phyloP scores from a whole-genome alignment of 352 stramenopile genomes.

The Pythium inflatum region DNA sequence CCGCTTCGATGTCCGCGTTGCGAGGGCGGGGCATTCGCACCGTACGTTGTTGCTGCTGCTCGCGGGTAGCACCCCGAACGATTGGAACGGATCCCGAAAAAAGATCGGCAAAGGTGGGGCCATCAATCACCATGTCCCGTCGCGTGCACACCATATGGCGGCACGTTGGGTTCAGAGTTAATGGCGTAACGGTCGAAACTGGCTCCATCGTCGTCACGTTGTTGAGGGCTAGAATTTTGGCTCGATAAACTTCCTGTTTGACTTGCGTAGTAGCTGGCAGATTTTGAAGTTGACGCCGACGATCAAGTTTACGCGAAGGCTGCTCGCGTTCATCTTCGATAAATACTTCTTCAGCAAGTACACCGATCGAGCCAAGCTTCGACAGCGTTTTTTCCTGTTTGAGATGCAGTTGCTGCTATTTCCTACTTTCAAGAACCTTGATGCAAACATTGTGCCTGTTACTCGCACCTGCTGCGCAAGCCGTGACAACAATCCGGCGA shows the following conservation, averaged over 20 bases:
- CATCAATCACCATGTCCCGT: no score
- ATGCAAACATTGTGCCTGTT: background rate
- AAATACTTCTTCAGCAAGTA: conserved; percentile 11
- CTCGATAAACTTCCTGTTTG: conserved; percentile 6
- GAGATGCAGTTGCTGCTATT: conserved; percentile 16
- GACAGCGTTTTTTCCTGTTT: conserved; percentile 9
- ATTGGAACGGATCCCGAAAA: no score
- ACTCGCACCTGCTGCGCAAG: background rate
- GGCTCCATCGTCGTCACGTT: conserved; percentile 2
- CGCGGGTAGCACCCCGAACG: no score
- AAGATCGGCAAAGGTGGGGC: no score
- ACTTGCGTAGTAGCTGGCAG: conserved; percentile 4
- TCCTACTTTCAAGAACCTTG: conserved; percentile 19
- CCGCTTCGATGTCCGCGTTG: no score
- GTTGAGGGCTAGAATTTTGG: background rate
- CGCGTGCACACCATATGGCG: no score
- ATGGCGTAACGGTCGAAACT: background rate
- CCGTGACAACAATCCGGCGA: background rate
- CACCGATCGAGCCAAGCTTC: background rate
- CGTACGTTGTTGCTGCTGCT: no score
- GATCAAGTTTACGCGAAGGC: background rate
- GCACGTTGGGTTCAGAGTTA: background rate
- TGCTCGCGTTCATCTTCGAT: conserved; percentile 11
- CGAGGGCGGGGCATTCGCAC: no score
- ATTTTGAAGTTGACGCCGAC: conserved; percentile 3